These are phyloP conservation scores for Croton setiger DNA, from an alignment of 441 rosid species.

Conservation along the genomic window DNA sequence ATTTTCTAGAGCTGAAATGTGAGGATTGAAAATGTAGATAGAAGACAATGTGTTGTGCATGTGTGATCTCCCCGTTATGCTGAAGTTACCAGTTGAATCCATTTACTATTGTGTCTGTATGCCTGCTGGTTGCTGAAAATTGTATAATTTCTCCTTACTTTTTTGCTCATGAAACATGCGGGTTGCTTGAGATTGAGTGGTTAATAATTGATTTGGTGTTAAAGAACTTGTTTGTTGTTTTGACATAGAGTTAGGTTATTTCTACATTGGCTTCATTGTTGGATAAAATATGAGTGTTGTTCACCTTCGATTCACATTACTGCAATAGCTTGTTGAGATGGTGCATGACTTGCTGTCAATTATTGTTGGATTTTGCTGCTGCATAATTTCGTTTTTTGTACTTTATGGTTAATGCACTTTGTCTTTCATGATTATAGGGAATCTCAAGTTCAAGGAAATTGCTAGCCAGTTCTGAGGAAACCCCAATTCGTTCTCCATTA, in stretches of 20 bases:
- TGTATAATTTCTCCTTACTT: background rate
- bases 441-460: slow-evolving; percentile 64
- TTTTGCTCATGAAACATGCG: background rate
- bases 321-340: background rate
- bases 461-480: slow-evolving; percentile 42
- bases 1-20: background rate
- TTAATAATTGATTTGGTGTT: background rate
- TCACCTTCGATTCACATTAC: background rate
- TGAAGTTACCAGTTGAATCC: background rate
- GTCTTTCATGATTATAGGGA: slow-evolving; percentile 38
- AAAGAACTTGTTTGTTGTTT: background rate
- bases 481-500: slow-evolving; percentile 68
- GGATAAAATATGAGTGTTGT: background rate
- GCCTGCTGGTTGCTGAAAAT: background rate
- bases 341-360: too few species aligned
- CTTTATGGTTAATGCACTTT: background rate
- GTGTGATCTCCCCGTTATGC: background rate
- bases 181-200: background rate
- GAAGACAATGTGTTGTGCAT: too few species aligned
- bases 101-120: background rate
- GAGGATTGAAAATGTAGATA: background rate
- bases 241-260: background rate
- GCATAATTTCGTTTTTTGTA: background rate
- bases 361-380: background rate
- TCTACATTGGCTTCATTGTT: background rate